Evolutionary conservation across 164 flowering plant species (phyloP), one percentile per base, ranked within the genome.

Genomic region (Magnolia kwangsiensis): DNA sequence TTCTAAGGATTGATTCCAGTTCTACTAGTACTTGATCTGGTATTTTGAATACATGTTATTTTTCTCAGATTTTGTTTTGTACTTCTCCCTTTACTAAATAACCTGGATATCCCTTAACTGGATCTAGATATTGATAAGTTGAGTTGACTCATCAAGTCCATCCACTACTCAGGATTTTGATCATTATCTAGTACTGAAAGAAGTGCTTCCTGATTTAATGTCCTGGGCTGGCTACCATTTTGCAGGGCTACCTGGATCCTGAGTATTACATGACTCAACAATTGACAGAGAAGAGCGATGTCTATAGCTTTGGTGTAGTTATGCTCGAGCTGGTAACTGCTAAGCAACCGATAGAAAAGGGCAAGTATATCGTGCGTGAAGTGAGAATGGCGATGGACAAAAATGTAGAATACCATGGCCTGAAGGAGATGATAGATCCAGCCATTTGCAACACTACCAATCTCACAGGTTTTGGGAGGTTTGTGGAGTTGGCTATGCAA

Each of bases 161-260:
- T 63, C 6, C 6, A 37, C 45, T 37, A 37, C 45, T 37, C 45
- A 37, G 45, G 45, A 3, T 37, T 37, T 37, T 37, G 5, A 37
- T 37, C 45, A 37, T 37, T 37, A 37, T 37, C 45, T 3, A 37
- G 45, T 37, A 37, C 45, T 6, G 13, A 11, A 65, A 23, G 2
- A 24, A 23, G 68, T 65, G 4, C 29, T 65, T 55, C 18, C 61
- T 65, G 68, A 65, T 24, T 13, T 21, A 23, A 65, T 23, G 24
- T 23, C 68, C 68, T 65, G 11, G 10, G 68, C 16, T 21, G 68
- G 27, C 16, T 65, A 55, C 24, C 29, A 65, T 64, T 10, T 61
- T 79, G 84, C 89, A 95, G 98, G 98, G 98, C 63, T 95, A 95
- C 84, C 78, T 95, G 55, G 98, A 95, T 85, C 98, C 98, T n/a